Evolutionary conservation across 2,329 filamentous ascomycete species (phyloP).

Genomic region (Verticillium dahliae): DNA sequence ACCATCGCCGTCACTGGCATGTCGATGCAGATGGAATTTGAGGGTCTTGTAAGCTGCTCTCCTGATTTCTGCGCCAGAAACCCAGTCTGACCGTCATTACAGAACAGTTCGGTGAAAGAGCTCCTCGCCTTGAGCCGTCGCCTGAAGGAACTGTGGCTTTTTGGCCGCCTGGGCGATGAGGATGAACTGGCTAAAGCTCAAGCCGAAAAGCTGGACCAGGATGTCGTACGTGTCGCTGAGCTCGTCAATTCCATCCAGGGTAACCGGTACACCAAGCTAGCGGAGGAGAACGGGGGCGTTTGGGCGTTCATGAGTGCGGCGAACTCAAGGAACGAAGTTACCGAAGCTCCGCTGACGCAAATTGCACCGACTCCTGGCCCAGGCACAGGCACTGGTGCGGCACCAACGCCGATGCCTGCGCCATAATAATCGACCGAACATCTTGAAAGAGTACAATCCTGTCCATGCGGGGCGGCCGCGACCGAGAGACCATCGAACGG

Average conservation of each 20-base stretch:
- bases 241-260: conserved; percentile 28
- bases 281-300: conserved; percentile 25
- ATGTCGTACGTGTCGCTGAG: conserved; percentile 26
- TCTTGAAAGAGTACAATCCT: not conserved
- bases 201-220: conserved; percentile 26
- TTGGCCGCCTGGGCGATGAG: conserved; percentile 31
- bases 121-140: conserved; percentile 35
- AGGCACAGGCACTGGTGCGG: not conserved
- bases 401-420: not conserved
- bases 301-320: conserved; percentile 24
- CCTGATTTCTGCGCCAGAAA: too few relatives aligned
- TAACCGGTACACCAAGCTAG: conserved; percentile 23
- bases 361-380: not conserved
- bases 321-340: not conserved
- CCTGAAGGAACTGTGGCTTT: conserved; percentile 40
- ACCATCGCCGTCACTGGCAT: conserved; percentile 34
- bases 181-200: conserved; percentile 26
- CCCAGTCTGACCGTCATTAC: not conserved
- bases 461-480: too few relatives aligned
- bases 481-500: too few relatives aligned
- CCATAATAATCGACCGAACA: not conserved
- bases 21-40: conserved; percentile 38
- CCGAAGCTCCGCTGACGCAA: not conserved
- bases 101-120: conserved; percentile 38
- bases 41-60: conserved; percentile 25